Conservation (phyloP, 75 land plant genomes). For the Pinus taeda region DNA sequence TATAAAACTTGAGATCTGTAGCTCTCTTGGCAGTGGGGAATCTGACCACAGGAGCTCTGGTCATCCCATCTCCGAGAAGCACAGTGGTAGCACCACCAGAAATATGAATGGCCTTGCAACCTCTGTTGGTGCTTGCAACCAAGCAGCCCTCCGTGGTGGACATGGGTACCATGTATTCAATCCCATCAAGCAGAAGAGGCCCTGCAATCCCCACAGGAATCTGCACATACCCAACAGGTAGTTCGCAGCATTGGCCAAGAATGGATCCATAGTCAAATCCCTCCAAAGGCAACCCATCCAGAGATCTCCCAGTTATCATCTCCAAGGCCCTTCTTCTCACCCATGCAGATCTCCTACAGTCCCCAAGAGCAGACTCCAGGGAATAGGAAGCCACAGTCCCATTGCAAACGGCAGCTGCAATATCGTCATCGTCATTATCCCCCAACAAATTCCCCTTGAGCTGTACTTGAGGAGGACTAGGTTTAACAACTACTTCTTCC, state of each 20-base stretch:
- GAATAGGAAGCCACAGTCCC: conserved; percentile 53
- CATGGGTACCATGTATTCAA: conserved; percentile 68
- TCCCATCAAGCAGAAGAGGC: conserved; percentile 64
- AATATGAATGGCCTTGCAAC: conserved; percentile 68
- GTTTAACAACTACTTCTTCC: conserved; percentile 2
- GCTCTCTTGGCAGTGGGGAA: conserved; percentile 52
- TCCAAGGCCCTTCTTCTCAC: conserved; percentile 52
- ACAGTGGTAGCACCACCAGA: conserved; percentile 64
- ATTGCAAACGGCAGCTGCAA: conserved; percentile 40
- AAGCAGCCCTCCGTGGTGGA: conserved; percentile 84
- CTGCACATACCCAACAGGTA: conserved; percentile 79
- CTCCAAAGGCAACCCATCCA: conserved; percentile 65
- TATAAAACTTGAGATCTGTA: conserved; percentile 69
- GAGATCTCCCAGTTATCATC: conserved; percentile 40
- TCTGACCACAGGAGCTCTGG: conserved; percentile 78
- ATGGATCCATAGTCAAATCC: conserved; percentile 68
- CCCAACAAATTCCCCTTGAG: not conserved
- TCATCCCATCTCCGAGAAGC: conserved; percentile 64
- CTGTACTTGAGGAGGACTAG: conserved; percentile 8
- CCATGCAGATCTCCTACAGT: conserved; percentile 55
- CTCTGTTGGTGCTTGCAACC: conserved; percentile 82
- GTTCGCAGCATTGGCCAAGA: conserved; percentile 81
- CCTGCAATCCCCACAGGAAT: conserved; percentile 82
- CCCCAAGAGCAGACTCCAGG: conserved; percentile 64
- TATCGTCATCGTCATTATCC: conserved; percentile 48